Evolutionary conservation across 371 early-diverging fungal species (phyloP), one percentile per base, ranked within the genome.

Genomic region (Circinella minor): DNA sequence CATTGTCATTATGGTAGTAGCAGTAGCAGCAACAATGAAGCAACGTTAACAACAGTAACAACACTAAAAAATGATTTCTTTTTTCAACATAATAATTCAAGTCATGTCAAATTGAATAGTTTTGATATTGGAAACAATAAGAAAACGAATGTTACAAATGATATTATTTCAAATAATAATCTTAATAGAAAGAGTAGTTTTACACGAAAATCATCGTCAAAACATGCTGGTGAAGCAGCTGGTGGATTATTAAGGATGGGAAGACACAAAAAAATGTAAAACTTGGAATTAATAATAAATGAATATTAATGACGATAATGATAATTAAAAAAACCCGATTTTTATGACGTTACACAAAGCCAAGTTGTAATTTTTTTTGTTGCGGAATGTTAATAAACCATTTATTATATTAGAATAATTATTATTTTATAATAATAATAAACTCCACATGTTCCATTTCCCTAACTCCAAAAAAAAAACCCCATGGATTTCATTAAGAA

Each of bases 201-300:
- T 27, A 27, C 27, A 27, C 27, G 27, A 27, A 27, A 27, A 2
- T 2, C 27, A 27, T 27, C 27, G 1, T 43, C 63, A 54, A 39
- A 38, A 55, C 69, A 69, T 63, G 69, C 69, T 9, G 69, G 69
- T 11, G 69, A 69, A 55, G 63, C 69, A 34, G 69, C 62, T 17
- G 69, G 69, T 17, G 69, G 69, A 48, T 17, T 59, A n/a, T 36
- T 59, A 36, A 67, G 60, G 68, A 67, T 67, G 60, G 17, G 54
- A 3, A 36, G 36, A 63, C 18, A 63, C 14, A 11, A 47, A 18
- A 54, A 9, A 43, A 43, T 43, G 43, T 43, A 43, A 11, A 15
- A 6, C 4, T 54, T 15, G 1, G 15, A 54, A n/a, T 54, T 54
- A 15, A 54, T n/a, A 15, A 54, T 18, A 54, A n/a, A 6, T 6